Conservation (phyloP, 1,139 yeast genomes). For the Geotrichum fermentans region DNA sequence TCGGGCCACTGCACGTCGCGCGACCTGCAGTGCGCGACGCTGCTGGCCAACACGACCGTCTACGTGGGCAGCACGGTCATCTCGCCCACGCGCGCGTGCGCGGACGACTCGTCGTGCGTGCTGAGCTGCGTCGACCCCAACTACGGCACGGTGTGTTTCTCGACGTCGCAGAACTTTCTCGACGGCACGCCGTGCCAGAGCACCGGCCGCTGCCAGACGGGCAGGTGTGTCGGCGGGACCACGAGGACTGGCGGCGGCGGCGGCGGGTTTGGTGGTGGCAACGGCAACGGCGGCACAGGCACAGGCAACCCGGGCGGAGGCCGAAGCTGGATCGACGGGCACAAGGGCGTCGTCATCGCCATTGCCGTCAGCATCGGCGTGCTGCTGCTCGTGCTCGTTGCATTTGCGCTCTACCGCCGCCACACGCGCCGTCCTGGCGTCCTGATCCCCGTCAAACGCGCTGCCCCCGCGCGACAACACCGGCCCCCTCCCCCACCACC, state of each 20-base stretch:
- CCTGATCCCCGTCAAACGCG: not conserved
- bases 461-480: no score
- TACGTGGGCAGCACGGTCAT: slow-evolving; percentile 25
- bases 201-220: slow-evolving; percentile 34
- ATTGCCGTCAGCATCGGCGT: slow-evolving; percentile 18
- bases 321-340: slow-evolving; percentile 15
- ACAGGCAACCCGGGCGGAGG: no score
- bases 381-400: slow-evolving; percentile 5
- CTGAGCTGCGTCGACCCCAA: slow-evolving; percentile 32
- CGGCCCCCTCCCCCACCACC: no score
- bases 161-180: slow-evolving; percentile 34
- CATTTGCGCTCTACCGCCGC: not conserved
- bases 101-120: slow-evolving; percentile 31
- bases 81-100: slow-evolving; percentile 32
- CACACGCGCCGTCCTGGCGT: no score
- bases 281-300: not conserved
- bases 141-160: slow-evolving; percentile 30
- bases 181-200: slow-evolving; percentile 40
- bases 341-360: slow-evolving; percentile 22
- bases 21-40: slow-evolving; percentile 35
- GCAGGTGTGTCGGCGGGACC: slow-evolving; percentile 33
- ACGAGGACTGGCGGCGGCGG: not conserved
- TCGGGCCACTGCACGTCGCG: slow-evolving; percentile 40
- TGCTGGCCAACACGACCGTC: slow-evolving; percentile 31
- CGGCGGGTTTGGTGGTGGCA: slow-evolving; percentile 1